Evolutionary conservation across 352 stramenopile genomes (phyloP).

Genomic region (Paralagenidium karlingii): DNA sequence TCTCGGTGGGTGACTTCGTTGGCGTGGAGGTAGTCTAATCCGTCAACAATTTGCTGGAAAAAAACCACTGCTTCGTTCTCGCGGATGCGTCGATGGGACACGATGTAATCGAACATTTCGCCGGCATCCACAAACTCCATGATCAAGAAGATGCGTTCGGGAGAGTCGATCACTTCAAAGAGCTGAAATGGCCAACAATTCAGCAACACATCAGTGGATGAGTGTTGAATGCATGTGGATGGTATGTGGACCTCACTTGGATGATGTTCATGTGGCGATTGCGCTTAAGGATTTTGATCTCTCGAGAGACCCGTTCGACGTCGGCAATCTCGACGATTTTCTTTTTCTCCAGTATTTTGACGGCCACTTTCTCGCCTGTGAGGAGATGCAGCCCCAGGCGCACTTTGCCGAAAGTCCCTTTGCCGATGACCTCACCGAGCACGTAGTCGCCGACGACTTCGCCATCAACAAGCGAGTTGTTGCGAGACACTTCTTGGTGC

Average conservation of each 20-base stretch:
- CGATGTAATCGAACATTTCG: conserved; percentile 93
- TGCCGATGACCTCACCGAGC: conserved; percentile 84
- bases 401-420: conserved; percentile 92
- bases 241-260: too few species aligned
- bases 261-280: conserved; percentile 85
- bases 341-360: conserved; percentile 91
- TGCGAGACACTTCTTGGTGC: too few species aligned
- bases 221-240: too few species aligned
- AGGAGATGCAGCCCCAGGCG: conserved; percentile 75
- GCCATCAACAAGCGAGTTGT: too few species aligned
- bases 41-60: conserved; percentile 87
- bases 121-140: conserved; percentile 87
- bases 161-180: conserved; percentile 83
- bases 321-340: conserved; percentile 82
- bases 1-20: conserved; percentile 85
- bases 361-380: conserved; percentile 86
- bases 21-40: conserved; percentile 82
- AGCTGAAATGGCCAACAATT: too few species aligned
- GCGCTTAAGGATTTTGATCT: conserved; percentile 92
- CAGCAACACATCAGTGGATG: conserved; percentile 16
- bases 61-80: conserved; percentile 69
- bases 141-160: conserved; percentile 84
- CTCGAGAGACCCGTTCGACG: conserved; percentile 80
- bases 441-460: conserved; percentile 81
- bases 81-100: conserved; percentile 73